These are phyloP conservation scores for Polychaeton citri DNA, from an alignment of 2,329 filamentous ascomycete genomes.

Conservation along the genomic window DNA sequence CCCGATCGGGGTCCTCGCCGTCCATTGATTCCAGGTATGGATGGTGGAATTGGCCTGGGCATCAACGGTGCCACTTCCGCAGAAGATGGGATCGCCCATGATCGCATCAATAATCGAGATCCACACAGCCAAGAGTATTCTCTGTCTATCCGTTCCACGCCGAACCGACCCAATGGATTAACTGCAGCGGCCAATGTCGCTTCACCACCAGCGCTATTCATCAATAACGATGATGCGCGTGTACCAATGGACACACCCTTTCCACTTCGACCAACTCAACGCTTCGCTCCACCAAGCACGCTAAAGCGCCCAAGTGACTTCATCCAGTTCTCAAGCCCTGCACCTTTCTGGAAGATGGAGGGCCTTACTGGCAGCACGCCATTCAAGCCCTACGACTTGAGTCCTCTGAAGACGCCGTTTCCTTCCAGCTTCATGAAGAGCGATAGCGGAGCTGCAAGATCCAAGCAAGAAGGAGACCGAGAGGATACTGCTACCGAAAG, in stretches of 20 bases:
- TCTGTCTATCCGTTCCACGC: conserved; percentile 17
- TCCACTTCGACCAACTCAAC: conserved; percentile 35
- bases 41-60: conserved; percentile 15
- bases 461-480: conserved; percentile 10
- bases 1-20: conserved; percentile 39
- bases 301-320: conserved; percentile 71
- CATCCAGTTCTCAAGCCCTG: conserved; percentile 73
- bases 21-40: conserved; percentile 7
- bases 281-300: conserved; percentile 66
- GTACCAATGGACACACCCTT: conserved; percentile 24
- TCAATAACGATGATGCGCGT: conserved; percentile 22
- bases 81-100: background rate
- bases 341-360: conserved; percentile 79
- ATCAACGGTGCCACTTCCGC: conserved; percentile 15
- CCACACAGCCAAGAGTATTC: conserved; percentile 3
- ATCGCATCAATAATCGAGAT: background rate
- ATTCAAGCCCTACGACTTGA: conserved; percentile 26
- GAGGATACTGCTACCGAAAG: conserved; percentile 5
- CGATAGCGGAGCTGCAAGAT: conserved; percentile 9
- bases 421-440: conserved; percentile 16
- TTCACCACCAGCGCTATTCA: conserved; percentile 24
- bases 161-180: conserved; percentile 17
- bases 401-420: conserved; percentile 25
- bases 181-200: conserved; percentile 23
- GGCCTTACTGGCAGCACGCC: conserved; percentile 63